These are phyloP conservation scores for Aspergillus pseudoviridinutans DNA, from an alignment of 2,329 filamentous ascomycete genomes.

Conservation along the genomic window DNA sequence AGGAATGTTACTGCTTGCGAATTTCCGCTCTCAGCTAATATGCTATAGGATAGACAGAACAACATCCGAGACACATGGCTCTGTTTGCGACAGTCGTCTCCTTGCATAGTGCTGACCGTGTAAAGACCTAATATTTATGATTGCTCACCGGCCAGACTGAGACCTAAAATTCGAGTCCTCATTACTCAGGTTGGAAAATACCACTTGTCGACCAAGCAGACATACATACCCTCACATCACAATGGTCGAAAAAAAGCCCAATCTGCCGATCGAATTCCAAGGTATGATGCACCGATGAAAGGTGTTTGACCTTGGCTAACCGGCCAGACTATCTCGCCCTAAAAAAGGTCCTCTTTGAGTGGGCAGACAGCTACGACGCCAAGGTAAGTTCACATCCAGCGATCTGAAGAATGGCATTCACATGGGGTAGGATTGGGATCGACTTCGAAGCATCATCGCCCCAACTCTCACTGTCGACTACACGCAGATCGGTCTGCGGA, in stretches of 20 bases:
- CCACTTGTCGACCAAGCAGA: neutral
- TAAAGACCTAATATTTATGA: neutral
- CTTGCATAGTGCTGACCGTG: neutral
- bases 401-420: neutral
- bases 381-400: slow-evolving; percentile 29
- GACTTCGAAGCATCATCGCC: slow-evolving; percentile 41
- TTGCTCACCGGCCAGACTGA: neutral
- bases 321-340: slow-evolving; percentile 32
- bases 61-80: neutral
- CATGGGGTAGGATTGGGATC: slow-evolving; percentile 35
- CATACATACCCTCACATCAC: neutral
- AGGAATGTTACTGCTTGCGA: neutral
- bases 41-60: neutral
- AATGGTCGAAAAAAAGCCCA: neutral
- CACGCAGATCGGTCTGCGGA: slow-evolving; percentile 57
- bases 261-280: neutral
- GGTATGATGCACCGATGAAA: neutral
- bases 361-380: slow-evolving; percentile 44
- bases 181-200: neutral
- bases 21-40: neutral
- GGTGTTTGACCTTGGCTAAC: neutral
- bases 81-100: neutral
- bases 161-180: neutral
- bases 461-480: slow-evolving; percentile 58
- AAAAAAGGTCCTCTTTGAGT: slow-evolving; percentile 38